Evolutionary conservation across 768 basidiomycete genomes (phyloP).

Genomic region (Auricularia cornea): DNA sequence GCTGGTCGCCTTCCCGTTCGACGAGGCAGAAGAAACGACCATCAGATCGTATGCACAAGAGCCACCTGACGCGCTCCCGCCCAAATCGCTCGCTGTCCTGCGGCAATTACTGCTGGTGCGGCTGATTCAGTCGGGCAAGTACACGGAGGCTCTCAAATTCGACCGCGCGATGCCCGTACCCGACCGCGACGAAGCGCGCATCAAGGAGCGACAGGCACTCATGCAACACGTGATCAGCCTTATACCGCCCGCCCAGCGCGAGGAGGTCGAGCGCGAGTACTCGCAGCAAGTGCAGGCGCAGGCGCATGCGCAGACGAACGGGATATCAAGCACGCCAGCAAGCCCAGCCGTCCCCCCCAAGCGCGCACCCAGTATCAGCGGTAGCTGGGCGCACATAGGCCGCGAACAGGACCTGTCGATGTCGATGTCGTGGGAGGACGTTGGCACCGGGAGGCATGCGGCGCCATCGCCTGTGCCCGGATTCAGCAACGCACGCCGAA

Average conservation of each 20-base stretch:
- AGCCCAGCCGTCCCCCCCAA: background rate
- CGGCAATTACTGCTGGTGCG: background rate
- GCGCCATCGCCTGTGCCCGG: background rate
- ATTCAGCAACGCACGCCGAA: background rate
- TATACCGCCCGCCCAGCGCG: background rate
- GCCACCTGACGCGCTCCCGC: background rate
- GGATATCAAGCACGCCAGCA: background rate
- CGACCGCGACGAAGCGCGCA: background rate
- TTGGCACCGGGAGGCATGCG: background rate
- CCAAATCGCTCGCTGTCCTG: background rate
- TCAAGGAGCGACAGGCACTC: background rate
- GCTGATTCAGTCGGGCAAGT: background rate
- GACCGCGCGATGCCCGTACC: background rate
- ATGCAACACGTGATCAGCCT: background rate
- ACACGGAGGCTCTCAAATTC: constrained; percentile 1
- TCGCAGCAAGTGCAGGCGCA: background rate
- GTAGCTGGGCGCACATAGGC: background rate
- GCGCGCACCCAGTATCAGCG: background rate
- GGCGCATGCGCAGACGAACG: background rate
- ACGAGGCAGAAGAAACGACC: background rate
- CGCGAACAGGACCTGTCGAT: background rate
- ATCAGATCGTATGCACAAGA: background rate
- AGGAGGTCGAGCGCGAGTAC: background rate
- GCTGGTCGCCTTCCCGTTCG: background rate
- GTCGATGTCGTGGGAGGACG: constrained; percentile 1